phyloP scores from a whole-genome alignment of 2,329 filamentous ascomycete genomes.

The Cadophora malorum region DNA sequence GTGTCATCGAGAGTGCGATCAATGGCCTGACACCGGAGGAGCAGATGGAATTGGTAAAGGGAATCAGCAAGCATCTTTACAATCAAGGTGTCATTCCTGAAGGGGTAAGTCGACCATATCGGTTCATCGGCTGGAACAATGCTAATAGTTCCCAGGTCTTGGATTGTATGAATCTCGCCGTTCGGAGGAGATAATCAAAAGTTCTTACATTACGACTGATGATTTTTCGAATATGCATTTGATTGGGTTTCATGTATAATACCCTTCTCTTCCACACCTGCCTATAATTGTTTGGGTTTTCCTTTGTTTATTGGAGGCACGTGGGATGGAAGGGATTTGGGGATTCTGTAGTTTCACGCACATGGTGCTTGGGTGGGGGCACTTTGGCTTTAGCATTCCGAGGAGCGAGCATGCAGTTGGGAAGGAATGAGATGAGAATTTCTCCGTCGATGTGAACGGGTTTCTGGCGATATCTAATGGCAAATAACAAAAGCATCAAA shows the following conservation, averaged over 20 bases:
- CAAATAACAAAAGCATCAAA: constrained; percentile 14
- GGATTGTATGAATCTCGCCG: constrained; percentile 40
- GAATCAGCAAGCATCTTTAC: constrained; percentile 66
- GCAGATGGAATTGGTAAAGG: constrained; percentile 80
- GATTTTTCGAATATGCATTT: constrained; percentile 35
- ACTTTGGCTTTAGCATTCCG: constrained; percentile 14
- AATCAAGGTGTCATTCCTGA: constrained; percentile 61
- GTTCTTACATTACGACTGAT: constrained; percentile 37
- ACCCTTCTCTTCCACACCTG: constrained; percentile 36
- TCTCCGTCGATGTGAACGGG: constrained; percentile 6
- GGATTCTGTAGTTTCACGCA: background rate
- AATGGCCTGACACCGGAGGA: constrained; percentile 87
- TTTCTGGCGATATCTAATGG: constrained; percentile 15
- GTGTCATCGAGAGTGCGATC: constrained; percentile 89
- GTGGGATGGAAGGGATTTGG: background rate
- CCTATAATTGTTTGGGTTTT: constrained; percentile 23
- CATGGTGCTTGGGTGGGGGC: background rate
- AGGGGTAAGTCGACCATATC: constrained; percentile 37
- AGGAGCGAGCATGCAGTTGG: constrained; percentile 18
- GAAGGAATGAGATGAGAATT: background rate
- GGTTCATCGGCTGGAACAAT: background rate
- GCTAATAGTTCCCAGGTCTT: constrained; percentile 35
- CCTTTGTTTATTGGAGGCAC: background rate
- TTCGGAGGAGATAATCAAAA: constrained; percentile 39
- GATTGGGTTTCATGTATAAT: constrained; percentile 37